Base-by-base conservation (phyloP, 805 yeast species). In the Ogataea allantospora region DNA sequence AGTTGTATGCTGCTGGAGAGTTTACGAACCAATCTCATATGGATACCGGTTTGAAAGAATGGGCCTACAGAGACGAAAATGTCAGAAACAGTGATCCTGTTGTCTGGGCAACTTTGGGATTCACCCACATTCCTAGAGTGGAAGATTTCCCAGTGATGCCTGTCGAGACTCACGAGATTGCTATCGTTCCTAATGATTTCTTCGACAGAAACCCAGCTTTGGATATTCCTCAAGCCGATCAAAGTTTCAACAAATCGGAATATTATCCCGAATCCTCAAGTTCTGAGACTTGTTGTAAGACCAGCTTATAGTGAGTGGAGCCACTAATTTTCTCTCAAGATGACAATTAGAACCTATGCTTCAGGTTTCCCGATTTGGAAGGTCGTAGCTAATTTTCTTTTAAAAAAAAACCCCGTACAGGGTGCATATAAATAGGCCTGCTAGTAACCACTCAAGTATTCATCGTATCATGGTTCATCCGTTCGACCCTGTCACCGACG, bases 101-200 rank as follows among this genome's bases (percentile, higher is more conserved):
- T 42, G 82, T 85, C 33, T 84, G 91, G 91, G 84, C 86, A 46
- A 83, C 93, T 33, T 59, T 84, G 60, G 88, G 86, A 14, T 75
- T 84, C 66, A 84, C 93, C 4, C 95, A 84, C 57, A 75, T 84
- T 54, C 93, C 93, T 51, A 74, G 86, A 54, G 78, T 80, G 22
- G 95, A 84, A 66, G 93, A 84, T 62, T 84, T 85, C 83, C 95
- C 95, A 33, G 91, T 84, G 40, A 84, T 84, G 95, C 89, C 93
- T 21, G 84, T 81, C 40, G 95, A 84, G 65, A 78, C 78, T 44
- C 79, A 83, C 67, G 78, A 72, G 53, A 80, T 84, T 51, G 71
- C 76, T 41, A 70, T 84, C 40, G 70, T 73, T 33, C 95, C 95
- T 38, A 67, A 74, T 51, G 83, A 85, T 42, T 84, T 84, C 76